phyloP scores from a whole-genome alignment of 2,329 filamentous ascomycete species.

The Cercospora sp. region DNA sequence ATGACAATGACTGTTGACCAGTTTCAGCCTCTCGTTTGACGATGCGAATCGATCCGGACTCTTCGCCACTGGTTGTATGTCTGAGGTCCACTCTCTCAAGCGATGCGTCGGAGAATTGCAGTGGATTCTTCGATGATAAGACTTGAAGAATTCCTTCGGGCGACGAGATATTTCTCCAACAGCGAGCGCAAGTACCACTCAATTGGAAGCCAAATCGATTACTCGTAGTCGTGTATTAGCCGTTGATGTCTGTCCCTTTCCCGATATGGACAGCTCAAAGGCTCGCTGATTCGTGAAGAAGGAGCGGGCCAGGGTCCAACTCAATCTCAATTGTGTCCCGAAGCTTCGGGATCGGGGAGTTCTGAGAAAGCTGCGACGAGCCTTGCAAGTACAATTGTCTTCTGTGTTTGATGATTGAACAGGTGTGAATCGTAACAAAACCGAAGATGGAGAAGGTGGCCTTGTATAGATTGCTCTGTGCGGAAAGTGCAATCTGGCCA shows the following conservation, averaged over 20 bases:
- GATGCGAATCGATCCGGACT: background rate
- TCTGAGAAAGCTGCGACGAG: background rate
- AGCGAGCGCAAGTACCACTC: background rate
- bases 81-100: too few relatives aligned
- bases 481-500: background rate
- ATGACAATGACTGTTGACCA: background rate
- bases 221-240: background rate
- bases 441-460: background rate
- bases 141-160: background rate
- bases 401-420: background rate
- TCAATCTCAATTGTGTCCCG: background rate
- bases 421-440: background rate
- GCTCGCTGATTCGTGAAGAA: background rate
- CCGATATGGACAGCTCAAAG: constrained; percentile 8
- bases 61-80: too few relatives aligned
- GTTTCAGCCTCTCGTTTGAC: background rate
- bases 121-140: background rate
- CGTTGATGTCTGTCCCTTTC: background rate
- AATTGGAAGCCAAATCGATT: background rate
- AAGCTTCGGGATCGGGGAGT: background rate
- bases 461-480: background rate
- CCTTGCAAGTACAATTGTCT: background rate
- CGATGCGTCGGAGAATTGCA: too few relatives aligned
- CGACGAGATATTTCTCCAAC: background rate
- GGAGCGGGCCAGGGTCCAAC: background rate